Evolutionary conservation across 2,329 filamentous ascomycete species (phyloP), one percentile per base, ranked within the genome.

Genomic region (Colletotrichum melonis): DNA sequence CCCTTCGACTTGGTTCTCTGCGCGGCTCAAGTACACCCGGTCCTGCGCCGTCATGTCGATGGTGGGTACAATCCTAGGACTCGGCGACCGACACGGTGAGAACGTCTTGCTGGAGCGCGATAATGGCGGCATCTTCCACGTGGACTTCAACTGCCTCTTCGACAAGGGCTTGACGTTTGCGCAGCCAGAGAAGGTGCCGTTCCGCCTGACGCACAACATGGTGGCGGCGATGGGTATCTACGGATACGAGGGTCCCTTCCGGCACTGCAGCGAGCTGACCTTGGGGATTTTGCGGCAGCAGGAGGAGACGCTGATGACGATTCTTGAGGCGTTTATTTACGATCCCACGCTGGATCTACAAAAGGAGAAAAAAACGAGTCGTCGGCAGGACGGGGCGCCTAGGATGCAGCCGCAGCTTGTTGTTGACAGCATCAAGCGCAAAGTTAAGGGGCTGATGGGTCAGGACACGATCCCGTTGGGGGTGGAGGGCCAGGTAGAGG

Each of bases 21-120:
- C 96, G 11, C 91, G 97, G 8, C 88, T 98, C 57, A 91, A 92
- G 59, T 99, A 98, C 83, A 97, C 97, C 2, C 91, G 97, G 4
- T 97, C 97, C 1, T 96, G 94, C 78, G 97, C 97, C 12, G 97
- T 99, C 76, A 99, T 99, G 95, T 98, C 95, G n/a, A 99, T 99
- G 90, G 95, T 98, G 5, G 97, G 97, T 63, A 97, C 97, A 69
- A 95, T 98, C 62, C 89, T 99, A 5, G 97, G 93, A 0, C 88
- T 99, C 0, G 97, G 97, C 52, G 97, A 99, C 83, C 92, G 97
- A 4, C 97, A 99, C 83, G 96, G 96, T 72, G 97, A 99, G 82
- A 99, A 99, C 82, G 94, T 99, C 68, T 90, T 98, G 35, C 91
- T 99, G 38, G 95, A 98, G 82, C 95, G 98, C 84, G 93, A 94